Base-by-base conservation (phyloP, 805 yeast species). In the Candida ipomoeae region DNA sequence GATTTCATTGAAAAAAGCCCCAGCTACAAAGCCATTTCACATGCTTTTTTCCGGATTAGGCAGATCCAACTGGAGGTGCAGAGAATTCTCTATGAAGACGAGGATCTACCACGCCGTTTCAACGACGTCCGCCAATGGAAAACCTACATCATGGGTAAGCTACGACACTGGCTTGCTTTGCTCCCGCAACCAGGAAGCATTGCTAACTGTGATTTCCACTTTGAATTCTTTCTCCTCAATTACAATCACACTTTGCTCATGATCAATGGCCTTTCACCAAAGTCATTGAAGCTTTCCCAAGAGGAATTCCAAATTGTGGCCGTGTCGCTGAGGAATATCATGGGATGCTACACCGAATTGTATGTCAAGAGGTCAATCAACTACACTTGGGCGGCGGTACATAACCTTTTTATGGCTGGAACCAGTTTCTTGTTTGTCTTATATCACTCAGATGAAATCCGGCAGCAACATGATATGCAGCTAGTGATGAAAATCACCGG, bases 331-430 rank as follows among this genome's bases (percentile, higher is more conserved):
- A 79, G 78, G 56, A 85, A 84, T 40, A 78, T 89, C 34, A 84
- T 89, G 48, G 69, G 73, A 33, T 77, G 83, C 31, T 90, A 87
- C 63, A 70, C 77, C 45, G 79, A 78, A 46, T 68, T 90, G 36
- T 79, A 78, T 56, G 65, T 71, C n/a, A 74, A 74, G 29, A 79
- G 79, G 58, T 73, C 80, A 43, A 77, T 89, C 52, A 89, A 89
- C 65, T 90, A 87, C 66, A 88, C 96, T 0, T 90, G 97, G 97
- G 91, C 90, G 1, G 94, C 95, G 0, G 91, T 89, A 2, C 96
- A 89, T 64, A 89, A 89, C 62, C 71, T 89, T 48, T 89, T 89
- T 63, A 85, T 87, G 86, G 91, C 96, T 0, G 95, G 96, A 0
- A 85, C 92, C 26, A 85, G 96, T 1, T 89, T 82, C 58, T 70